phyloP scores from a whole-genome alignment of 2,329 filamentous ascomycete genomes.

The Penicillium sp. region DNA sequence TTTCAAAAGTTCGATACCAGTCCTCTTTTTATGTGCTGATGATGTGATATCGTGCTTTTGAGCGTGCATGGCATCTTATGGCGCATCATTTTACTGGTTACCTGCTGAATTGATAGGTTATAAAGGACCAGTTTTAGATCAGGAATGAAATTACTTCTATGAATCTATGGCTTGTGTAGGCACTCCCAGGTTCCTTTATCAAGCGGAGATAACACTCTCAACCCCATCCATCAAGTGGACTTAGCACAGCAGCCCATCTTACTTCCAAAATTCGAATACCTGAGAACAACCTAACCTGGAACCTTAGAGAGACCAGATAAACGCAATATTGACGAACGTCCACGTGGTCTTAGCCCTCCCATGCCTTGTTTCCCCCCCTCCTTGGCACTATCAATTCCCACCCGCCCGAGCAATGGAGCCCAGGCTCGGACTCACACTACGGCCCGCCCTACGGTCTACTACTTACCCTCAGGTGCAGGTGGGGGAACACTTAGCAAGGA shows the following conservation, averaged over 20 bases:
- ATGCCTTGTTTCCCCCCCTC: conserved; percentile 7
- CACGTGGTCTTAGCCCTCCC: neutral
- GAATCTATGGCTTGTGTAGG: neutral
- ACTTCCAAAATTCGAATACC: too few relatives aligned
- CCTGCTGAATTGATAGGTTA: neutral
- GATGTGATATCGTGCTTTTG: conserved; percentile 21
- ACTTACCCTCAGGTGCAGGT: too few relatives aligned
- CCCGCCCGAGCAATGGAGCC: too few relatives aligned
- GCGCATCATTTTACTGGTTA: neutral
- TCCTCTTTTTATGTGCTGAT: conserved; percentile 4
- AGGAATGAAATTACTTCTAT: conserved; percentile 11
- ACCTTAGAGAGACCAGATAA: neutral
- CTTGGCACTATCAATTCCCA: neutral
- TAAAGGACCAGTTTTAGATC: neutral
- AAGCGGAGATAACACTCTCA: too few relatives aligned
- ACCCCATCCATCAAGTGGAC: too few relatives aligned
- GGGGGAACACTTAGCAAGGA: too few relatives aligned
- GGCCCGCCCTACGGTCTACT: too few relatives aligned
- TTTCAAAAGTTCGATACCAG: conserved; percentile 24
- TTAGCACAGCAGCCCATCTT: too few relatives aligned
- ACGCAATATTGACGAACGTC: conserved; percentile 14
- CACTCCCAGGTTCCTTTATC: neutral
- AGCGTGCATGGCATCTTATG: conserved; percentile 16
- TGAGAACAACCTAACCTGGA: too few relatives aligned
- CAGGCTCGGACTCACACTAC: too few relatives aligned